Conservation (phyloP, 495 filamentous ascomycete genomes). For the Penicillium verhagenii region DNA sequence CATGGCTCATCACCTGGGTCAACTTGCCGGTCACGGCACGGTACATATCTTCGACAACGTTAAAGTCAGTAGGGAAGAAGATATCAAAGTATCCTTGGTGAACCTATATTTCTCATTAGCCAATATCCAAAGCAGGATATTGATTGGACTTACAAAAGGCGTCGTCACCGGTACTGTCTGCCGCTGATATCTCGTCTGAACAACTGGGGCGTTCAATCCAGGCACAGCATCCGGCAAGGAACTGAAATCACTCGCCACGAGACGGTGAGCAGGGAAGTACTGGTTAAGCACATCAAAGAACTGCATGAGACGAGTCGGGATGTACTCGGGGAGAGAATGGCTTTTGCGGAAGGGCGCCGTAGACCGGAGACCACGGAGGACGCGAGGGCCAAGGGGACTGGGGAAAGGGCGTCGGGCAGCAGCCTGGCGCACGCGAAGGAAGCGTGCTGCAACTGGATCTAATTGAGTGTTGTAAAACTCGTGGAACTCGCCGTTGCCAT, state of each 20-base stretch:
- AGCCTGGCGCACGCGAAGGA: conserved; percentile 71
- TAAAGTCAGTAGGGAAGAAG: conserved; percentile 95
- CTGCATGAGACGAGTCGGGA: conserved; percentile 90
- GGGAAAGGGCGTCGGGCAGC: conserved; percentile 56
- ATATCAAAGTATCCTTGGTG: conserved; percentile 99
- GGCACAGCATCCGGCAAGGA: conserved; percentile 74
- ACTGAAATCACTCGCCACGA: conserved; percentile 91
- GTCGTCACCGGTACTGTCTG: conserved; percentile 86
- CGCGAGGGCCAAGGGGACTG: conserved; percentile 53
- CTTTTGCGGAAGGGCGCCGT: conserved; percentile 67
- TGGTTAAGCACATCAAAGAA: conserved; percentile 88
- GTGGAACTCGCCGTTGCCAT: conserved; percentile 82
- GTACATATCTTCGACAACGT: conserved; percentile 84
- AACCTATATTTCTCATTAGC: conserved; percentile 52
- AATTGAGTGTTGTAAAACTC: conserved; percentile 81
- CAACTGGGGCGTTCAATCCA: conserved; percentile 88
- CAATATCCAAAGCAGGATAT: background rate
- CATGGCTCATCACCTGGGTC: conserved; percentile 78
- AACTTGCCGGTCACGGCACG: conserved; percentile 87
- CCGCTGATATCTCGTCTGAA: conserved; percentile 88
- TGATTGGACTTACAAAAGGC: conserved; percentile 66
- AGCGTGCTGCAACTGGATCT: conserved; percentile 81
- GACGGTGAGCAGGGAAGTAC: conserved; percentile 84
- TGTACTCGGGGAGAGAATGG: conserved; percentile 80
- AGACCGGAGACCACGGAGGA: conserved; percentile 56